These are phyloP conservation scores for Ambispora gerdemannii DNA, from an alignment of 192 early-diverging fungal genomes.

Conservation along the genomic window DNA sequence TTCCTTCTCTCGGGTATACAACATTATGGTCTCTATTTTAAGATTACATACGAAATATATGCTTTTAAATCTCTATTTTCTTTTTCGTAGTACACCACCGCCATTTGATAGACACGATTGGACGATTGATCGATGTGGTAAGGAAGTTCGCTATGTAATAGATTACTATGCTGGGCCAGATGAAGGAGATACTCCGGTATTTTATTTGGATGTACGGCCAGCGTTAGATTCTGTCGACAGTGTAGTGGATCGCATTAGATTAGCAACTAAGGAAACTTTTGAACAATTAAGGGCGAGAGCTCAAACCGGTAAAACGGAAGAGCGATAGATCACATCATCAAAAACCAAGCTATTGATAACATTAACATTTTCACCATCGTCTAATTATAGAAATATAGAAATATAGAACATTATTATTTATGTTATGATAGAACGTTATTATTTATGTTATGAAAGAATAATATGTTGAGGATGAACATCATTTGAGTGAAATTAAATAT, in stretches of 20 bases:
- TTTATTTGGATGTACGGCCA: slow-evolving; percentile 92
- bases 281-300: slow-evolving; percentile 38
- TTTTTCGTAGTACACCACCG: slow-evolving; percentile 59
- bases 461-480: too few species aligned
- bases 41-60: not conserved
- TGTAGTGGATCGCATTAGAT: slow-evolving; percentile 61
- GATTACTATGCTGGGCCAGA: slow-evolving; percentile 88
- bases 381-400: too few species aligned
- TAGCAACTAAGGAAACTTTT: slow-evolving; percentile 53
- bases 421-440: too few species aligned
- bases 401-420: too few species aligned
- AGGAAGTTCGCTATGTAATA: slow-evolving; percentile 91
- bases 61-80: slow-evolving; percentile 2
- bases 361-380: too few species aligned
- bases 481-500: too few species aligned
- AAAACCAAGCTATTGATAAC: too few species aligned
- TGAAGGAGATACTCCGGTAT: slow-evolving; percentile 75
- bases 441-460: too few species aligned
- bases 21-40: not conserved
- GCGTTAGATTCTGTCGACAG: slow-evolving; percentile 77
- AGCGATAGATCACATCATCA: not conserved
- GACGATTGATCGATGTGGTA: slow-evolving; percentile 87
- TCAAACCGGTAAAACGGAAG: slow-evolving; percentile 28
- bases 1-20: slow-evolving; percentile 55
- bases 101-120: slow-evolving; percentile 99